Percentiles rank a stretch among this genome's conserved stretches.
Evolutionary conservation across 257 asterid genomes (phyloP).

Genomic region (Voacanga thouarsii): DNA sequence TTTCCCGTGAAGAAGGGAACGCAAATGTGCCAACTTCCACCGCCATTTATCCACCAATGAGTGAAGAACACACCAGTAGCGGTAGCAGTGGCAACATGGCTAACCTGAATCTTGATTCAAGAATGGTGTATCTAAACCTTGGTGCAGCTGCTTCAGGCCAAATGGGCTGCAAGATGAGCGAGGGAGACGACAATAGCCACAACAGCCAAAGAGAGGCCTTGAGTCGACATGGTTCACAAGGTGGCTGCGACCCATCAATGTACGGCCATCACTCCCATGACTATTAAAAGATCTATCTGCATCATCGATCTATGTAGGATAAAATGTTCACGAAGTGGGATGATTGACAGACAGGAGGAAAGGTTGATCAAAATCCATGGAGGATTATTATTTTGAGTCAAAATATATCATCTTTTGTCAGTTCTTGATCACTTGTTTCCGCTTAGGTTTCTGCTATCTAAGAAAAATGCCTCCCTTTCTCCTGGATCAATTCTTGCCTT

Average conservation of each 20-base stretch:
- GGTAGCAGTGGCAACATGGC: slow-evolving; percentile 38
- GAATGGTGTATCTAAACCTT: slow-evolving; percentile 77
- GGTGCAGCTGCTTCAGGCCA: slow-evolving; percentile 47
- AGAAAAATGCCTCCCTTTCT: too few relatives aligned
- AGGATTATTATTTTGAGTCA: slow-evolving; percentile 11
- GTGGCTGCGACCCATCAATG: slow-evolving; percentile 49
- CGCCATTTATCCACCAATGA: slow-evolving; percentile 57
- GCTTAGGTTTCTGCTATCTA: neutral
- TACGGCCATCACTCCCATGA: slow-evolving; percentile 66
- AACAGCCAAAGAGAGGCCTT: slow-evolving; percentile 45
- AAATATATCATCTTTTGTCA: slow-evolving; percentile 5
- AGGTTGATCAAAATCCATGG: slow-evolving; percentile 4
- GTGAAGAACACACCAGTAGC: slow-evolving; percentile 46
- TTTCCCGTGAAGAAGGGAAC: slow-evolving; percentile 81
- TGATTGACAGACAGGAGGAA: neutral
- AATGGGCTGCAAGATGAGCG: slow-evolving; percentile 43
- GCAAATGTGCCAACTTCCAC: slow-evolving; percentile 31
- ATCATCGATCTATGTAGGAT: neutral
- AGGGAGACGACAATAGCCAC: slow-evolving; percentile 47
- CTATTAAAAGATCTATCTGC: slow-evolving; percentile 21
- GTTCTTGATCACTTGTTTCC: neutral
- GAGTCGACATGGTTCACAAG: slow-evolving; percentile 31
- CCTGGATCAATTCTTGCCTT: slow-evolving; percentile 2
- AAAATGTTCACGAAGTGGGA: neutral
- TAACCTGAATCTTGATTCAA: slow-evolving; percentile 52